Evolutionary conservation across 257 asterid genomes (phyloP).

Genomic region (Perilla frutescens): DNA sequence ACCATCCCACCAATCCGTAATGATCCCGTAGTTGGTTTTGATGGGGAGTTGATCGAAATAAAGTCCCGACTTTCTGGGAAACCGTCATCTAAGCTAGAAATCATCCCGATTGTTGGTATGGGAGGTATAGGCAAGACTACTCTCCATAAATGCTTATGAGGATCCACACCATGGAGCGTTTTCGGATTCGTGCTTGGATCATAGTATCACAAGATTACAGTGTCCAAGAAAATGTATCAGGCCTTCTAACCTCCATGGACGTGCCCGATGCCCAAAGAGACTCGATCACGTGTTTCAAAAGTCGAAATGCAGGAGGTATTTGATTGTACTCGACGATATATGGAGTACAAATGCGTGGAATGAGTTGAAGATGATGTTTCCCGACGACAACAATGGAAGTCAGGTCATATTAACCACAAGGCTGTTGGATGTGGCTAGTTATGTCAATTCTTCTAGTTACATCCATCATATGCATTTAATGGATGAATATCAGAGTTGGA

Average conservation of each 20-base stretch:
- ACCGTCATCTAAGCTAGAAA: not conserved
- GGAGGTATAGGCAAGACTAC: constrained; percentile 23
- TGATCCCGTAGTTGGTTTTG: constrained; percentile 23
- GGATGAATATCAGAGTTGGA: constrained; percentile 19
- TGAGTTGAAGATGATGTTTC: constrained; percentile 8
- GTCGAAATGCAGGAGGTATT: not conserved
- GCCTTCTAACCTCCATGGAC: constrained; percentile 20
- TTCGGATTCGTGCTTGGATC: constrained; percentile 19
- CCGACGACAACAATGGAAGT: not conserved
- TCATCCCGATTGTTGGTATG: constrained; percentile 15
- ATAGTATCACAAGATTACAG: constrained; percentile 10
- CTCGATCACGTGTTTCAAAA: not conserved
- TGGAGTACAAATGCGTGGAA: constrained; percentile 19
- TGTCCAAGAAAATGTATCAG: not conserved
- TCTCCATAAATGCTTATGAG: constrained; percentile 9
- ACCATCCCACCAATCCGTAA: not conserved
- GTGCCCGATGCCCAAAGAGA: not conserved
- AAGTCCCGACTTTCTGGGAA: constrained; percentile 3
- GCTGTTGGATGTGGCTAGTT: constrained; percentile 17
- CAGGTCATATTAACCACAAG: constrained; percentile 29
- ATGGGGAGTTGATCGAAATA: not conserved
- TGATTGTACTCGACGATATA: constrained; percentile 21
- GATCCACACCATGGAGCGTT: constrained; percentile 1
- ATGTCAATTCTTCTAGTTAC: not conserved
- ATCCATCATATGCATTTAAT: constrained; percentile 5